These are phyloP conservation scores for Chloromonas sp. DNA, from an alignment of 163 green algal genomes.

Conservation along the genomic window DNA sequence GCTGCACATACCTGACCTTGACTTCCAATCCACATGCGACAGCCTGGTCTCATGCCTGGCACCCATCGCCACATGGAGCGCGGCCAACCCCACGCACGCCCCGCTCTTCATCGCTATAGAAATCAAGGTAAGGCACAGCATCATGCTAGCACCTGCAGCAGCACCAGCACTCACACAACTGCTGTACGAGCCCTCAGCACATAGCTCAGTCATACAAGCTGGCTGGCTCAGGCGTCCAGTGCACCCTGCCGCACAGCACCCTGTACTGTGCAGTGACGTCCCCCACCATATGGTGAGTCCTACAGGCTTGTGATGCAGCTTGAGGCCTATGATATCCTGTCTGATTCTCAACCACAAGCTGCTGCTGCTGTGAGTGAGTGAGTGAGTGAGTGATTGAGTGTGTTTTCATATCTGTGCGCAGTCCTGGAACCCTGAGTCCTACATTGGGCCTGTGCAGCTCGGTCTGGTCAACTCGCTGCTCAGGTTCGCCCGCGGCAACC, in stretches of 20 bases:
- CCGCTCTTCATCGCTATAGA: conserved; percentile 17
- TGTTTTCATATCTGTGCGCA: background rate
- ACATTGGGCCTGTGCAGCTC: background rate
- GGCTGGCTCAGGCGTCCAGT: background rate
- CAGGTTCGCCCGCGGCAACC: background rate
- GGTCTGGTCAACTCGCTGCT: background rate
- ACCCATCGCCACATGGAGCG: conserved; percentile 1
- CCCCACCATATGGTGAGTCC: background rate
- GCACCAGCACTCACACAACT: too few species aligned
- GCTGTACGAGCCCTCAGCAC: too few species aligned
- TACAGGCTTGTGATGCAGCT: background rate
- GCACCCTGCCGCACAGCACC: background rate
- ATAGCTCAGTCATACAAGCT: too few species aligned
- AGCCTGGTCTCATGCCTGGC: conserved; percentile 5
- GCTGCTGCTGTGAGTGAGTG: too few species aligned
- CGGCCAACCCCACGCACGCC: conserved; percentile 3
- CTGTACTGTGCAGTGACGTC: background rate
- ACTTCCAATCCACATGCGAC: conserved; percentile 12
- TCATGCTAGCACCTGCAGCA: too few species aligned
- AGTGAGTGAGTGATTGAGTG: too few species aligned
- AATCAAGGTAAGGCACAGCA: background rate
- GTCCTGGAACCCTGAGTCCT: background rate
- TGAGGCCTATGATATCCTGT: too few species aligned
- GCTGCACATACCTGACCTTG: conserved; percentile 19
- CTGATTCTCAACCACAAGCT: too few species aligned